Base-by-base conservation (phyloP, 148 eudicot species). In the Rhododendron mucronatum region DNA sequence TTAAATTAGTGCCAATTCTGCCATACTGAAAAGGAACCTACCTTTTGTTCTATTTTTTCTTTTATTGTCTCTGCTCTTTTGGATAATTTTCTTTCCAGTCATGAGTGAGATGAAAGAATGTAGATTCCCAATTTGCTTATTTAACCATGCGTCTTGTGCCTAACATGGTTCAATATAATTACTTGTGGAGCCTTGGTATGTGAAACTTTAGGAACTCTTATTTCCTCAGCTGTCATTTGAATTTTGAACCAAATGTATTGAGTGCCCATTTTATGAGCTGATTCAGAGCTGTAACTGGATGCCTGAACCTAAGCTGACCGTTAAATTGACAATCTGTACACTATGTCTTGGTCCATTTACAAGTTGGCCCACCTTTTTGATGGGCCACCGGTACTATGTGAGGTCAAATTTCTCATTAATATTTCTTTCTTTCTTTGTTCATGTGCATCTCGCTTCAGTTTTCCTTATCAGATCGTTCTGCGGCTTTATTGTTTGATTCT, bases 171-270 rank as follows among this genome's bases (percentile, higher is more conserved):
- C 80, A 77, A 77, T 39, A 9, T 78, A 45, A 45, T 78, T 41
- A 28, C 14, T 78, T 23, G 47, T 45, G 21, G 50, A 45, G 81
- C 81, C 81, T 78, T 45, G 47, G 50, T 44, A 23, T 78, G 51
- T 21, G 50, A 78, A 78, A n/a, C 80, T 2, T 45, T 45, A 45
- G 81, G 55, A 78, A 44, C 12, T 75, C 78, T 37, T 75, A 37
- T 37, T 37, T 75, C n/a, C 78, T 75, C 78, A 75, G 47, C 37
- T 44, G 78, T 75, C 78, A 75, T 75, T 75, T 75, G 78, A 37
- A 35, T 37, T 37, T 75, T 37, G 47, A 75, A 6, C 47, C n/a
- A 74, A 78, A 45, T 78, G 33, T 21, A 23, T 78, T 20, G 26
- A 20, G 14, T 78, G 30, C 81, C 26, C 45, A 45, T 78, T 75